Evolutionary conservation across 2,329 filamentous ascomycete genomes (phyloP).

Genomic region (Ophiobolus disseminans): DNA sequence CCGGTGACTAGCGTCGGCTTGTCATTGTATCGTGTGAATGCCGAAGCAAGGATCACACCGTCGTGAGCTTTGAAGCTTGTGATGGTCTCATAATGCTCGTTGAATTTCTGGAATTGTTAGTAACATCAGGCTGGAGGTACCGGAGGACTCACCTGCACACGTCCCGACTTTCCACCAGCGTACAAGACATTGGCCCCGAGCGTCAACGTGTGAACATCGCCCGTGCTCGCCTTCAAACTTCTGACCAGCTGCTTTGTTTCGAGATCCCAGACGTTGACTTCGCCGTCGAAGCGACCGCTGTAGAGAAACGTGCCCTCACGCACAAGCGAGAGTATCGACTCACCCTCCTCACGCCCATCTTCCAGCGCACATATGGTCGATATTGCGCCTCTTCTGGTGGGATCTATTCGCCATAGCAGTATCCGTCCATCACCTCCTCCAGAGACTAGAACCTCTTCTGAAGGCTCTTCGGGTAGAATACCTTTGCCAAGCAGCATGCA

Average conservation of each 20-base stretch:
- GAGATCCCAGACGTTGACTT: conserved; percentile 95
- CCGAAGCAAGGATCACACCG: conserved; percentile 86
- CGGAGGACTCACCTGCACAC: conserved; percentile 67
- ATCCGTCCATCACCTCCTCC: conserved; percentile 94
- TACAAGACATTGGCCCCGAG: conserved; percentile 86
- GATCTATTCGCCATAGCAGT: conserved; percentile 85
- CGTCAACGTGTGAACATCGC: conserved; percentile 85
- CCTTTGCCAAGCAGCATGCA: conserved; percentile 89
- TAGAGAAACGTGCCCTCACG: conserved; percentile 93
- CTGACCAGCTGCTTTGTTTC: conserved; percentile 91
- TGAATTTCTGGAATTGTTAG: conserved; percentile 64
- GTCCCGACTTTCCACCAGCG: conserved; percentile 88
- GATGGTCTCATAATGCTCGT: conserved; percentile 82
- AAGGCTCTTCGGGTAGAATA: conserved; percentile 71
- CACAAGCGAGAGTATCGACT: conserved; percentile 76
- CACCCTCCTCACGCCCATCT: conserved; percentile 64
- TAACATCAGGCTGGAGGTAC: neutral
- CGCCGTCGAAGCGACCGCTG: conserved; percentile 83
- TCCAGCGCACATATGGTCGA: conserved; percentile 72
- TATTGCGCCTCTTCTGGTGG: conserved; percentile 66
- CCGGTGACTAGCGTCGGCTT: conserved; percentile 92
- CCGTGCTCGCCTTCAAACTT: conserved; percentile 80
- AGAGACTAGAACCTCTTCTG: conserved; percentile 82
- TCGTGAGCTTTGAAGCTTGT: conserved; percentile 82
- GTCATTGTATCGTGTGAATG: conserved; percentile 71